Evolutionary conservation across 129 eudicot genomes (phyloP), one percentile per base, ranked within the genome.

Genomic region (carrot (Daucus carota)): DNA sequence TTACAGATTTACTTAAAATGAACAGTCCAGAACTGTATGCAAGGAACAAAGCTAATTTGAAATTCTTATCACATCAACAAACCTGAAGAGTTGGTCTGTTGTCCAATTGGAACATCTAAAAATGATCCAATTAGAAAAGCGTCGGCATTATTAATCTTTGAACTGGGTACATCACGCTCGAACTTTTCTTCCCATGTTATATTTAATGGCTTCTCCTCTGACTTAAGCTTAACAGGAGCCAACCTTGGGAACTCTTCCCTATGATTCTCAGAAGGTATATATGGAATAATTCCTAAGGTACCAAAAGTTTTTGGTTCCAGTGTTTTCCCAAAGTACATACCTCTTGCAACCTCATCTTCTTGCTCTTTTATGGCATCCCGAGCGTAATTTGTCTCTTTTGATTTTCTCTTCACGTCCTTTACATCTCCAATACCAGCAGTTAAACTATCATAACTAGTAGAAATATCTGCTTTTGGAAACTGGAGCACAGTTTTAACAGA

Each of bases 101-200:
- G 96, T 54, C 97, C 99, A 69, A 95, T 84, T 41, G 99, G 99
- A 78, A 95, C 92, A 82, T 95, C 97, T 77, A 95, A 83, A 91
- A 84, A 95, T 28, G 99, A 91, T 24, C 97, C 96, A 1, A 95
- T 91, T 52, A 87, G 96, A 75, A 75, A 89, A 54, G 82, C 38
- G 77, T 95, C 99, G 74, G 89, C 82, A 86, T 72, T 80, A 42
- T 80, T 77, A 50, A 79, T 78, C 81, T 89, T 95, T 67, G 93
- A 84, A 41, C 85, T 85, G 59, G 82, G 73, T 46, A 79, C 93
- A 82, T 89, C 97, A 81, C 86, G 92, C 80, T 95, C 92, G 78
- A 84, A 87, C 80, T 88, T 95, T 62, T 88, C 96, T 81, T 95
- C 99, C 99, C 99, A 92, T 38, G 76, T 86, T 75, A 88, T 80